phyloP scores from a whole-genome alignment of 495 filamentous ascomycete species.

The Penicillium bovifimosum region DNA sequence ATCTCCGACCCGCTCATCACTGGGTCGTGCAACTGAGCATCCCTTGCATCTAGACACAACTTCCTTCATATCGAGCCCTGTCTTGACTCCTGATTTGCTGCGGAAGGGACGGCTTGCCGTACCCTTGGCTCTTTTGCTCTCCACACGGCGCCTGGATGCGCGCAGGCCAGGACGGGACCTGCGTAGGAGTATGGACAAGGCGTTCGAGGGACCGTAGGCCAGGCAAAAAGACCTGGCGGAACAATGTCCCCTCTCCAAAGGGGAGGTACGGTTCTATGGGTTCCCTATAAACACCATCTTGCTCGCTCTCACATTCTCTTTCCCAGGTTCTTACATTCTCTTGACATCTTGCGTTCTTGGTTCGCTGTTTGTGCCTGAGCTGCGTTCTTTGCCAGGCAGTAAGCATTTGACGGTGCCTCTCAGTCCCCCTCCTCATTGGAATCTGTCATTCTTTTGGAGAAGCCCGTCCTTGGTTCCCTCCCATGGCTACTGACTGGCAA shows the following conservation, averaged over 20 bases:
- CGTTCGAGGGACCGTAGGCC: constrained; percentile 37
- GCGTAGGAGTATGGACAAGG: constrained; percentile 33
- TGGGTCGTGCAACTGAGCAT: constrained; percentile 36
- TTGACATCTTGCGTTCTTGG: constrained; percentile 38
- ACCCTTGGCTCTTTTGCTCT: constrained; percentile 19
- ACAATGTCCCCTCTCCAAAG: constrained; percentile 35
- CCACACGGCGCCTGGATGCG: constrained; percentile 31
- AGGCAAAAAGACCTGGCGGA: constrained; percentile 37
- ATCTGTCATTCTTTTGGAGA: constrained; percentile 51
- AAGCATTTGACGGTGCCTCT: constrained; percentile 39
- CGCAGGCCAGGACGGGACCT: constrained; percentile 27
- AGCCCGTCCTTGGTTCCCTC: constrained; percentile 39
- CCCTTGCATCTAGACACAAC: constrained; percentile 38
- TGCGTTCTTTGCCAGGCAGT: constrained; percentile 42
- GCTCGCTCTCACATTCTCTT: constrained; percentile 56
- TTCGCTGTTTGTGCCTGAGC: constrained; percentile 34
- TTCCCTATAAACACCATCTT: constrained; percentile 48
- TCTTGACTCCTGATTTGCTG: constrained; percentile 43
- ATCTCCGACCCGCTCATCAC: constrained; percentile 39
- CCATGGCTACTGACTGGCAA: constrained; percentile 48
- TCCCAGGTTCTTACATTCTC: constrained; percentile 48
- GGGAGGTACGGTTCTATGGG: constrained; percentile 40
- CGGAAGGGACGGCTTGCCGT: constrained; percentile 29
- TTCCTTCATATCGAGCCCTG: constrained; percentile 32
- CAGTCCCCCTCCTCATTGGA: constrained; percentile 33